Conservation (phyloP, 257 asterid species). For the Cordia subcordata region DNA sequence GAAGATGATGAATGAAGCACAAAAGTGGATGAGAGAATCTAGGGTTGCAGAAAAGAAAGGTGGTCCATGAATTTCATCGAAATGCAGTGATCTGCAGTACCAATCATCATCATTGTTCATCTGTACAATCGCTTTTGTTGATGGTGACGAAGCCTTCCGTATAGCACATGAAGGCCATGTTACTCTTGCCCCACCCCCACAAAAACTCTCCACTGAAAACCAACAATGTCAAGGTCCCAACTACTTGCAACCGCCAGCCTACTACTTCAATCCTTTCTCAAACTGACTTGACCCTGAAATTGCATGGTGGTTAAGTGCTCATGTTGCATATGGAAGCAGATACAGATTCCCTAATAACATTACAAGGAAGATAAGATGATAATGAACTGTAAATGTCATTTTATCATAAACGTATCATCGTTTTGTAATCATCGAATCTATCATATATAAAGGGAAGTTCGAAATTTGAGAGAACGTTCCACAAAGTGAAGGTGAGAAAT, state of each 20-base stretch:
- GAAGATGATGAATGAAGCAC: not conserved
- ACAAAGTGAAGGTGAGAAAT: no score
- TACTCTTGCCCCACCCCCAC: conserved; percentile 43
- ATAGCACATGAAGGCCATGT: conserved; percentile 87
- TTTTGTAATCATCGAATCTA: no score
- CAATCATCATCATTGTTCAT: conserved; percentile 5
- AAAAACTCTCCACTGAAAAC: conserved; percentile 6
- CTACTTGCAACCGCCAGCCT: conserved; percentile 26
- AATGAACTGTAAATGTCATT: no score
- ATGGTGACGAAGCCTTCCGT: conserved; percentile 44
- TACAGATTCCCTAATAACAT: no score
- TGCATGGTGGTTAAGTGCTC: no score
- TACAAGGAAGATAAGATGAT: no score
- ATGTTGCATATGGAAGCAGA: no score
- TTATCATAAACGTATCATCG: no score
- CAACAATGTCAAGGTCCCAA: conserved; percentile 20
- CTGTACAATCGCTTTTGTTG: conserved; percentile 15
- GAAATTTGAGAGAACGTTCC: no score
- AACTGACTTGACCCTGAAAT: no score
- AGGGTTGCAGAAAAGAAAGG: not conserved
- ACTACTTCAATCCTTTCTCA: not conserved
- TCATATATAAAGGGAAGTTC: no score
- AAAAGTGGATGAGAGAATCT: not conserved
- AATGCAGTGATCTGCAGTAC: conserved; percentile 6
- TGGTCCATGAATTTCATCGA: conserved; percentile 14